These are phyloP conservation scores for Trichoderma sp. DNA, from an alignment of 2,329 filamentous ascomycete genomes.

Conservation along the genomic window DNA sequence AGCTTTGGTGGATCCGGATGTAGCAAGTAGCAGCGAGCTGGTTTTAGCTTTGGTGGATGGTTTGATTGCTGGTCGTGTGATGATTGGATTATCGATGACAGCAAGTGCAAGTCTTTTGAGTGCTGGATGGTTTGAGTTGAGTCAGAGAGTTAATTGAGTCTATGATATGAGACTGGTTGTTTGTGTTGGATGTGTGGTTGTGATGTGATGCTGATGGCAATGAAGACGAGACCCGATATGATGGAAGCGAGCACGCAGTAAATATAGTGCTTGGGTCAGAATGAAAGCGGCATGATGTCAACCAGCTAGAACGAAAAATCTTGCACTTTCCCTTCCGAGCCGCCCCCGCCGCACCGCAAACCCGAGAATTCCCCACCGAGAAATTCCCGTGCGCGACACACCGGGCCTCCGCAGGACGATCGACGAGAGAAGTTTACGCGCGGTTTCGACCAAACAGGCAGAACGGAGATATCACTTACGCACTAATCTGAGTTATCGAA, in stretches of 20 bases:
- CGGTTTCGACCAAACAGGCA: background rate
- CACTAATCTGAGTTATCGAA: background rate
- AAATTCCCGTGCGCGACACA: conserved; percentile 22
- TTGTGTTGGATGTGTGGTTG: background rate
- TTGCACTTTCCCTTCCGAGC: conserved; percentile 25
- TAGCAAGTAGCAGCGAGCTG: background rate
- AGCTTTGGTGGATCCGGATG: conserved; percentile 13
- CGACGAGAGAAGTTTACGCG: background rate
- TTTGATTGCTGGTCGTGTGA: conserved; percentile 5
- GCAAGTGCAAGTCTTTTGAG: too few relatives aligned
- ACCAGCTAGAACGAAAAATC: background rate
- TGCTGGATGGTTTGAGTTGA: background rate
- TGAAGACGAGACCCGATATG: background rate
- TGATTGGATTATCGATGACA: background rate
- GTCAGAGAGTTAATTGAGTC: background rate
- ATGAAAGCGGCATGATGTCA: conserved; percentile 27
- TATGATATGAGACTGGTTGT: background rate
- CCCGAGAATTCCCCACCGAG: conserved; percentile 29
- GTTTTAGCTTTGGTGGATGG: background rate
- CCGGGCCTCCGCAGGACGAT: background rate
- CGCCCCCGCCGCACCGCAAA: conserved; percentile 25
- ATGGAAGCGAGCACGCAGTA: conserved; percentile 18
- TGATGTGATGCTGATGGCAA: conserved; percentile 4
- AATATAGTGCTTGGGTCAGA: conserved; percentile 7
- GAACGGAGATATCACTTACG: background rate